Percentiles rank a stretch among this genome's conserved stretches.
phyloP scores from a whole-genome alignment of 129 eudicot genomes.

The Lonicera japonica region DNA sequence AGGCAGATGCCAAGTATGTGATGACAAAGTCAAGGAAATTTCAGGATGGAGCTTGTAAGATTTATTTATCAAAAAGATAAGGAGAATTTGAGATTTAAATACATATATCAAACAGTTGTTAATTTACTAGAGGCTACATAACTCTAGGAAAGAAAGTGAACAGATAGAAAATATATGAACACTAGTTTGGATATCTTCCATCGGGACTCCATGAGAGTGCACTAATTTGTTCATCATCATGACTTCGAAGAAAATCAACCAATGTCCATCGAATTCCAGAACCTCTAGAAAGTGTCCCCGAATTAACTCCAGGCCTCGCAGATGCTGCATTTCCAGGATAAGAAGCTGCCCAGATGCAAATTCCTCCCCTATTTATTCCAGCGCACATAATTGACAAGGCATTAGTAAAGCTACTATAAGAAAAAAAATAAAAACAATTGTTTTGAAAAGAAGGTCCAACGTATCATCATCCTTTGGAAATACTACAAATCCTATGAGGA shows the following conservation, averaged over 20 bases:
- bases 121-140: neutral
- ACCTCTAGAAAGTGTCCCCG: conserved; percentile 61
- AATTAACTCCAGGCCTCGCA: conserved; percentile 67
- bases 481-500: too few species aligned
- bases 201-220: conserved; percentile 99
- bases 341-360: conserved; percentile 97
- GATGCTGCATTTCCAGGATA: conserved; percentile 83
- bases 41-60: neutral
- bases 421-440: too few species aligned
- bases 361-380: conserved; percentile 72
- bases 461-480: too few species aligned
- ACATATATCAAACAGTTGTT: too few species aligned
- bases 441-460: too few species aligned
- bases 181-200: conserved; percentile 86
- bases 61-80: too few species aligned
- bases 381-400: neutral
- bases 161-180: neutral
- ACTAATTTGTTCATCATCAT: conserved; percentile 58
- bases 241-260: conserved; percentile 78
- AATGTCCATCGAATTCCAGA: conserved; percentile 74
- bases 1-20: conserved; percentile 92
- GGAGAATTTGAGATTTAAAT: too few species aligned
- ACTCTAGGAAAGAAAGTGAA: neutral
- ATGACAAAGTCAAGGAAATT: conserved; percentile 48
- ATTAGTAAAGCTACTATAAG: neutral